Evolutionary conservation across 441 rosid species (phyloP).

Genomic region (Populus hybrid): DNA sequence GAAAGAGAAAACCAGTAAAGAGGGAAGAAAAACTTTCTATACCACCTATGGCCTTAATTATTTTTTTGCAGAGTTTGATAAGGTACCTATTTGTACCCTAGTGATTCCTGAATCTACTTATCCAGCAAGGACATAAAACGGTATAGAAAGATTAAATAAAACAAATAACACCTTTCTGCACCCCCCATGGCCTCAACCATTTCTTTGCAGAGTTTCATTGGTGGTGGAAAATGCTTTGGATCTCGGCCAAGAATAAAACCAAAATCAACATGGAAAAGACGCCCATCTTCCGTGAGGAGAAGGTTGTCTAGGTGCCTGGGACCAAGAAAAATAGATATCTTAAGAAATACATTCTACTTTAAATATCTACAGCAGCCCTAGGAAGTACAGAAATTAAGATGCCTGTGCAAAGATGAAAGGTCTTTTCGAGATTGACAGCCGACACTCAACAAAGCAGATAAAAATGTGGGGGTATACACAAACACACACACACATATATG

Average conservation of each 20-base stretch:
- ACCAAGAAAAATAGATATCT: conserved; percentile 4
- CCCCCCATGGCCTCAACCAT: conserved; percentile 99
- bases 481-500: too few relatives aligned
- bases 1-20: background rate
- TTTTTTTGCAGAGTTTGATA: background rate
- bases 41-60: background rate
- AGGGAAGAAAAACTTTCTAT: background rate
- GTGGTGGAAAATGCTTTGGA: conserved; percentile 99
- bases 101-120: background rate
- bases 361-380: background rate
- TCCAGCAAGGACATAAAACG: background rate
- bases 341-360: background rate
- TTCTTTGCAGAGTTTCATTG: conserved; percentile 99
- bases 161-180: conserved; percentile 69
- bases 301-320: conserved; percentile 95
- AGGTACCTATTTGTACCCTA: background rate
- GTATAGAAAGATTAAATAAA: background rate
- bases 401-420: background rate
- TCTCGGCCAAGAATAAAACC: conserved; percentile 97
- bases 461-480: background rate
- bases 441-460: background rate
- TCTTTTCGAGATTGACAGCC: background rate
- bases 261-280: conserved; percentile 97
- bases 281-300: conserved; percentile 93
- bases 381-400: background rate